Evolutionary conservation across 208 protist genomes (phyloP).

Genomic region (Crithidia expoeki): DNA sequence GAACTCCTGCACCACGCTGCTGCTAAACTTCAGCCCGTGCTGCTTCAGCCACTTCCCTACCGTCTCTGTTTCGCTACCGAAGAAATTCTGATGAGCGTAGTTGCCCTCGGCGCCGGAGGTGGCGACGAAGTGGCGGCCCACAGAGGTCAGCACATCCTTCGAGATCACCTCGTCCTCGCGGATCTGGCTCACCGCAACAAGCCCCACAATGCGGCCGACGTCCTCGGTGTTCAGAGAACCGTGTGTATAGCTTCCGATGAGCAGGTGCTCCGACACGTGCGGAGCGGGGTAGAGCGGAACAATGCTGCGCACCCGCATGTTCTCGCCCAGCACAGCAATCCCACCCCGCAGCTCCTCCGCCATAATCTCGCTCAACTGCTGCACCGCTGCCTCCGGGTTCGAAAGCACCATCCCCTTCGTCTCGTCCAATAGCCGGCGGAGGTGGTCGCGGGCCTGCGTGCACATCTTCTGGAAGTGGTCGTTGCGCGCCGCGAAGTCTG

Average conservation of each 20-base stretch:
- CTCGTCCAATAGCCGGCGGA: constrained; percentile 49
- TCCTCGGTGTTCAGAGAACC: constrained; percentile 50
- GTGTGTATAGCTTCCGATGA: constrained; percentile 82
- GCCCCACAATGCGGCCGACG: constrained; percentile 80
- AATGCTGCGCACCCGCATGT: constrained; percentile 70
- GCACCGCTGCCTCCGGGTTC: constrained; percentile 49
- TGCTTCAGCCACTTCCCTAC: constrained; percentile 86
- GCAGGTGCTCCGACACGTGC: constrained; percentile 57
- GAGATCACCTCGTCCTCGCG: constrained; percentile 36
- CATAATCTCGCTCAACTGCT: constrained; percentile 46
- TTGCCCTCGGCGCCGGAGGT: constrained; percentile 74
- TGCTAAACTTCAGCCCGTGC: constrained; percentile 73
- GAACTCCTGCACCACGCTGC: constrained; percentile 84
- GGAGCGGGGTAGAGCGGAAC: constrained; percentile 51
- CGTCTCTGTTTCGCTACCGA: constrained; percentile 68
- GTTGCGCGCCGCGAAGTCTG: constrained; percentile 91
- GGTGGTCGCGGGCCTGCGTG: constrained; percentile 34
- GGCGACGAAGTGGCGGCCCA: constrained; percentile 86
- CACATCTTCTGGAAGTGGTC: constrained; percentile 73
- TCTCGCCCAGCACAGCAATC: constrained; percentile 87
- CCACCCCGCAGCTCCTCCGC: constrained; percentile 45
- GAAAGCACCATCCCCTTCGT: constrained; percentile 54
- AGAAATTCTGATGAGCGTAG: constrained; percentile 85
- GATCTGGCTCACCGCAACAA: constrained; percentile 68
- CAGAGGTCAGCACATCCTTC: constrained; percentile 54